Evolutionary conservation across 2,329 filamentous ascomycete genomes (phyloP), one percentile per base, ranked within the genome.

Genomic region (Westerdykella ornata): DNA sequence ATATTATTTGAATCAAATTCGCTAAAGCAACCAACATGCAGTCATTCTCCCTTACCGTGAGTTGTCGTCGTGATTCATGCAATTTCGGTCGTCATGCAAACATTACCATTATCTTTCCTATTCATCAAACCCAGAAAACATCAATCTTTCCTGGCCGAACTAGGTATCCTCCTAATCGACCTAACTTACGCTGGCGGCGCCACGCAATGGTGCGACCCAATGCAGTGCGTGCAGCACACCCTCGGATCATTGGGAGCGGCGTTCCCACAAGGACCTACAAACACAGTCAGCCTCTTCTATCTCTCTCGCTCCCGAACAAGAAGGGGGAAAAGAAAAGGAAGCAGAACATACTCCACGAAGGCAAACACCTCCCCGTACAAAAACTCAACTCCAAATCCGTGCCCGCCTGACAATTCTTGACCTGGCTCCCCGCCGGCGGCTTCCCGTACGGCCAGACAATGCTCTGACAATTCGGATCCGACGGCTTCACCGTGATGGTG

Each of bases 341-440:
- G 4, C 13, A 11, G 11, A 15, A 53, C 54, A 47, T 48, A 57
- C 56, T 57, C 58, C 59, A 63, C 36, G 50, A 53, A 11, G 58
- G 59, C 51, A 63, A 49, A 37, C 59, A 62, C 43, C 54, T 43
- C 1, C 45, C 46, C 2, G 51, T 59, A 38, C 58, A 61, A 18
- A 63, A 54, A 3, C 52, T 54, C 39, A 62, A 34, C 37, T 56
- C 52, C 32, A 62, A 30, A 41, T 60, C 48, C 5, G 49, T 49
- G 4, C 46, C 46, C 17, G 47, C 49, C 28, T 46, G 41, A 35
- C 58, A 61, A 31, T 30, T 48, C 45, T 48, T 53, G 2, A 53
- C 46, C 35, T 57, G 47, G 16, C 56, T 59, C 12, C 52, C 54
- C 2, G 44, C 51, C 3, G 56, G 52, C 37, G 51, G 48, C 35